Conservation (phyloP, 345 rosid genomes). For the Lagerstroemia speciosa region DNA sequence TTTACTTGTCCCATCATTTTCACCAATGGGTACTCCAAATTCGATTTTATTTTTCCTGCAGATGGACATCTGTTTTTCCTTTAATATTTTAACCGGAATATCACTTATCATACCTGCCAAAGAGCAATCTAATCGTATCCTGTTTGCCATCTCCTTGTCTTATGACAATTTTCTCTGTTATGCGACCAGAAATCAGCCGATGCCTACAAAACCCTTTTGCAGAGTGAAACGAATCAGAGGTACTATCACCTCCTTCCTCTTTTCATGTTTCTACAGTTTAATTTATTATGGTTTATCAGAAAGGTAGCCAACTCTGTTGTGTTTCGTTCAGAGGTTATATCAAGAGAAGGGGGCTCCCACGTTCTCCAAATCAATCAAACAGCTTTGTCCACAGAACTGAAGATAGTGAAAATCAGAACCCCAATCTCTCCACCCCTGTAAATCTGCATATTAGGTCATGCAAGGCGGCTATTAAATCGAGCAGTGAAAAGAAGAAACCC, state of each 20-base stretch:
- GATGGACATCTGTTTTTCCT: neutral
- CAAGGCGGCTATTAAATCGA: slow-evolving; percentile 48
- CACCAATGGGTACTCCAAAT: neutral
- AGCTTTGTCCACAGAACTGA: slow-evolving; percentile 17
- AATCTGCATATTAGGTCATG: slow-evolving; percentile 33
- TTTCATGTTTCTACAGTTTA: neutral
- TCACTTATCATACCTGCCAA: neutral
- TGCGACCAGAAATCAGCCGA: slow-evolving; percentile 18
- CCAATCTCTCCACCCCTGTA: slow-evolving; percentile 42
- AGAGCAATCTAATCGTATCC: neutral
- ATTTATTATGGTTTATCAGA: slow-evolving; percentile 5
- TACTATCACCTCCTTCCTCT: slow-evolving; percentile 11
- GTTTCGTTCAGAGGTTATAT: slow-evolving; percentile 29
- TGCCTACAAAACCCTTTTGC: slow-evolving; percentile 21
- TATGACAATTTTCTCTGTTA: slow-evolving; percentile 2
- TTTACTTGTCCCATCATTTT: neutral
- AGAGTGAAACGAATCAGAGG: slow-evolving; percentile 37
- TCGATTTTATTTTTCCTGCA: neutral
- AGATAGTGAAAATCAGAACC: slow-evolving; percentile 67
- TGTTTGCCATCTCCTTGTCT: neutral
- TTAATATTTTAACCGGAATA: neutral
- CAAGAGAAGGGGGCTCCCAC: slow-evolving; percentile 53
- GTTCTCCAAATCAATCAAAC: slow-evolving; percentile 24
- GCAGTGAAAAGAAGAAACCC: slow-evolving; percentile 44
- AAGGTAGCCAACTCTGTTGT: neutral